Evolutionary conservation across 2,329 filamentous ascomycete species (phyloP).

Genomic region (Periconia digitata): DNA sequence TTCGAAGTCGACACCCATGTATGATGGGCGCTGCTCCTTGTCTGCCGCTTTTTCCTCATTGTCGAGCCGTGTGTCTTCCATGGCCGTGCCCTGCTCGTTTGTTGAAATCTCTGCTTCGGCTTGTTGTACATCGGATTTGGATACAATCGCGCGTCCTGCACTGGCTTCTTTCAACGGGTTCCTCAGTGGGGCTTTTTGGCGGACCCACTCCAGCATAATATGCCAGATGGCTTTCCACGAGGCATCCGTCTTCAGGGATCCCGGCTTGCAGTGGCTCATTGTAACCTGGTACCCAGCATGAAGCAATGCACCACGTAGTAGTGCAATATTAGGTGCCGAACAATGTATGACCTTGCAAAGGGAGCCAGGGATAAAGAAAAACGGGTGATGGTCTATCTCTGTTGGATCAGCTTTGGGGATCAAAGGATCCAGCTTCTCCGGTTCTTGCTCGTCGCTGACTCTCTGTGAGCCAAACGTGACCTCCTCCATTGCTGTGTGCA

Average conservation of each 20-base stretch:
- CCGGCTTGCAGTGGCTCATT: conserved; percentile 84
- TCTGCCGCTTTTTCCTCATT: conserved; percentile 9
- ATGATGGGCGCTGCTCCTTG: conserved; percentile 15
- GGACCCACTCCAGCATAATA: conserved; percentile 87
- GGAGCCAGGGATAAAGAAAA: conserved; percentile 79
- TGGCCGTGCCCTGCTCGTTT: conserved; percentile 1
- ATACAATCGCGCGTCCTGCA: conserved; percentile 70
- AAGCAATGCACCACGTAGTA: conserved; percentile 77
- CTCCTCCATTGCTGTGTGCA: conserved; percentile 85
- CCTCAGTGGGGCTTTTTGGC: conserved; percentile 78
- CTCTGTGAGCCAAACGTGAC: conserved; percentile 34
- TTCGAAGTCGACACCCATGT: conserved; percentile 48
- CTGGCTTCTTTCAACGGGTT: conserved; percentile 70
- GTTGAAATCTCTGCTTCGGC: conserved; percentile 17
- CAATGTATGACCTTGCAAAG: conserved; percentile 79
- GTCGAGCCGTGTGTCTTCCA: conserved; percentile 5
- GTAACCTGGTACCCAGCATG: conserved; percentile 80
- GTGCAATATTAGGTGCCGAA: conserved; percentile 74
- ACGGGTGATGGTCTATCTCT: conserved; percentile 71
- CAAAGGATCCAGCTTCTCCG: conserved; percentile 37
- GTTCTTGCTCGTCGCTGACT: conserved; percentile 18
- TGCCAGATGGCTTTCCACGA: conserved; percentile 91
- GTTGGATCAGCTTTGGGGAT: conserved; percentile 41
- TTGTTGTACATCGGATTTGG: conserved; percentile 25
- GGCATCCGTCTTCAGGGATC: conserved; percentile 91